Base-by-base conservation (phyloP, 306 rosid species). In the Alnus rubra region DNA sequence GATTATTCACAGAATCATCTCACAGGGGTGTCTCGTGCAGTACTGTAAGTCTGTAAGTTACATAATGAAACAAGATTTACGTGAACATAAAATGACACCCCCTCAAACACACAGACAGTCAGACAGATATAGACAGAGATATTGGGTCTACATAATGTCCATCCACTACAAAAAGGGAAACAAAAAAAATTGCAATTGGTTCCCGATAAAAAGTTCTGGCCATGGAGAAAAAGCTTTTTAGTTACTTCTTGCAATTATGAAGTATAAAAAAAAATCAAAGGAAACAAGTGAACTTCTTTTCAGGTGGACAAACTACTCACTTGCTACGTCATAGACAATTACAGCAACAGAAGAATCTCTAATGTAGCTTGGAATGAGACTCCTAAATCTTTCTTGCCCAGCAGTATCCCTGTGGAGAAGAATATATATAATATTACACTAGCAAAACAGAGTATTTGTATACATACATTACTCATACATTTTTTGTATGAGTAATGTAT, bases 271-370 rank as follows among this genome's bases (percentile, higher is more conserved):
- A 33, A 33, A 14, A 11, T 9, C 12, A 52, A 31, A 42, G 6
- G 35, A 59, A 49, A 2, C 35, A 49, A 58, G 23, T 28, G 37
- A 80, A 74, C 48, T 48, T 37, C 16, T 28, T 14, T 50, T 7
- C 15, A 50, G 69, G 47, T 67, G 18, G 5, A 63, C 15, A 35
- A 9, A 76, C 64, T 69, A 91, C 97, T 88, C 80, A 92, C 98
- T 94, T 14, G 97, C 89, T 71, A 92, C 97, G 74, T 94, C 98
- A 82, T 92, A 94, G 79, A 91, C 97, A 52, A 94, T 90, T 69
- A 94, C 97, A 37, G 97, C 97, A 42, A 95, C 98, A 76, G 98
- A 95, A 69, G 98, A 95, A 86, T 95, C 98, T 88, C 98, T 91
- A 69, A 92, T 95, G 89, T 95, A 95, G 90, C 98, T 95, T 52